Conservation (phyloP, 2,329 filamentous ascomycete species). For the Achaetomium macrosporum region DNA sequence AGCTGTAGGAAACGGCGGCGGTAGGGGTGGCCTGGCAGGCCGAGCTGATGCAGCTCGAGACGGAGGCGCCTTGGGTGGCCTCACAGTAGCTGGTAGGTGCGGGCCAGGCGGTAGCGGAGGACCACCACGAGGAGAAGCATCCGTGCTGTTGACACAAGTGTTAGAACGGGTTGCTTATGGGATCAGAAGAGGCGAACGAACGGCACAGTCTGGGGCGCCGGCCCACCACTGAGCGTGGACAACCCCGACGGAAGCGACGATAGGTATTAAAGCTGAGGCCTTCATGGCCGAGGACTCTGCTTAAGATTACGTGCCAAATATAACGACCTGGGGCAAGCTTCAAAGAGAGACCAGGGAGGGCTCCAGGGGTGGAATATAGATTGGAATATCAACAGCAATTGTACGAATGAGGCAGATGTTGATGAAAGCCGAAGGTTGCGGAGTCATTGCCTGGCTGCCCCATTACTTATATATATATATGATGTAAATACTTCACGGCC, state of each 20-base stretch:
- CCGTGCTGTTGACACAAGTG: conserved; percentile 30
- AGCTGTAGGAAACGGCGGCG: conserved; percentile 28
- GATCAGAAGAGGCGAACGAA: conserved; percentile 26
- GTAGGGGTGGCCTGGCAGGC: conserved; percentile 30
- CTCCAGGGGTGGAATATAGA: neutral
- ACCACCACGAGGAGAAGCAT: conserved; percentile 37
- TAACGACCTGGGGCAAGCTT: too few relatives aligned
- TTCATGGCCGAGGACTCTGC: conserved; percentile 34
- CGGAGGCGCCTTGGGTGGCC: conserved; percentile 20
- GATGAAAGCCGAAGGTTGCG: too few relatives aligned
- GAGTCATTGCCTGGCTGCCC: too few relatives aligned
- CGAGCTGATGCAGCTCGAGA: conserved; percentile 27
- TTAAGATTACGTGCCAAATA: too few relatives aligned
- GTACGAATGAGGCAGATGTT: too few relatives aligned
- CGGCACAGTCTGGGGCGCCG: conserved; percentile 39
- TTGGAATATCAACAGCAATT: too few relatives aligned
- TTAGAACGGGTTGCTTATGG: conserved; percentile 8
- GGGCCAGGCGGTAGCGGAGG: conserved; percentile 28
- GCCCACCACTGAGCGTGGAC: conserved; percentile 36
- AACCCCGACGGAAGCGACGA: conserved; percentile 26
- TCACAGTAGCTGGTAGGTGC: conserved; percentile 30
- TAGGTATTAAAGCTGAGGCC: conserved; percentile 24
- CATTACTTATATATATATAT: too few relatives aligned
- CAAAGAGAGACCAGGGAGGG: neutral
- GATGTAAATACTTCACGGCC: too few relatives aligned